phyloP scores from a whole-genome alignment of 2,329 filamentous ascomycete genomes.

The Massarina eburnea region DNA sequence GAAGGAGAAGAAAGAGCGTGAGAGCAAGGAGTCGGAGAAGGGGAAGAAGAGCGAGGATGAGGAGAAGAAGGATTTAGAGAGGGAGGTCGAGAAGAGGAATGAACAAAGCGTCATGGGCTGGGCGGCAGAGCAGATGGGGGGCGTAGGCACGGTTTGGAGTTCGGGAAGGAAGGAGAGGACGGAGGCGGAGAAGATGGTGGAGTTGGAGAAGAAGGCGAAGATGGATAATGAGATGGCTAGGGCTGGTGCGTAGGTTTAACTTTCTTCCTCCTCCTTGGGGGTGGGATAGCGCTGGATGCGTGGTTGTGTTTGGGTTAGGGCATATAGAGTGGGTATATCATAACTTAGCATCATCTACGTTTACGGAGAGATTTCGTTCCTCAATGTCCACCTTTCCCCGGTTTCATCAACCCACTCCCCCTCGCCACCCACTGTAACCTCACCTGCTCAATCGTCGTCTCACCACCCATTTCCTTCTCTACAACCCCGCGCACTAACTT shows the following conservation, averaged over 20 bases:
- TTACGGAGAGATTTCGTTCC: not conserved
- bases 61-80: slow-evolving; percentile 44
- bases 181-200: slow-evolving; percentile 22
- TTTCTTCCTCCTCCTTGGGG: no score
- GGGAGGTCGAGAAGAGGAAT: slow-evolving; percentile 48
- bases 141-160: slow-evolving; percentile 19
- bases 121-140: slow-evolving; percentile 47
- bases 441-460: slow-evolving; percentile 45
- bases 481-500: slow-evolving; percentile 65
- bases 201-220: slow-evolving; percentile 15
- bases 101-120: slow-evolving; percentile 47
- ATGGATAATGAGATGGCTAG: no score
- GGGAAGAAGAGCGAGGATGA: slow-evolving; percentile 30
- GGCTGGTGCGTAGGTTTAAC: no score
- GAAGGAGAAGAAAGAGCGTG: slow-evolving; percentile 44
- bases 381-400: slow-evolving; percentile 48
- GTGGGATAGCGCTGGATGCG: no score
- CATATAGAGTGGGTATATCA: no score
- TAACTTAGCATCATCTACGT: no score
- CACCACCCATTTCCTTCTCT: slow-evolving; percentile 51
- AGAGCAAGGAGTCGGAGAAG: slow-evolving; percentile 38
- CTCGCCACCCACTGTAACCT: slow-evolving; percentile 56
- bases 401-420: slow-evolving; percentile 49
- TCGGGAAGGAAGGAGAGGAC: slow-evolving; percentile 16
- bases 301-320: no score